Conservation (phyloP, 2,329 filamentous ascomycete genomes). For the Mollisia scopiformis region DNA sequence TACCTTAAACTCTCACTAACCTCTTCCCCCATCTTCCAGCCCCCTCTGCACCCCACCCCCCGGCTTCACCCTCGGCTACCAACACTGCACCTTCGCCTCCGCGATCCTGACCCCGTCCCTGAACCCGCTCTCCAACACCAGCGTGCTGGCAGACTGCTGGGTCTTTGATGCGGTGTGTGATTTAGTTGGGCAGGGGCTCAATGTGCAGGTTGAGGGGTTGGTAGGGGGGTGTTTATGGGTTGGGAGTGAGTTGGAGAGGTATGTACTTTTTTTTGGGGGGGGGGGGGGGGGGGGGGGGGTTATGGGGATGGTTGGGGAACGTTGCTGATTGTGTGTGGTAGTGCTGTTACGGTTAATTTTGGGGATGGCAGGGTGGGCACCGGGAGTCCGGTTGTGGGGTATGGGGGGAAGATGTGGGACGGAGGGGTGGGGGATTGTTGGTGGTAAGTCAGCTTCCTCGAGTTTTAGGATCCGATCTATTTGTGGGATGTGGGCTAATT, state of each 20-base stretch:
- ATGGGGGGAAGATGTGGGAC: background rate
- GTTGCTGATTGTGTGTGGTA: too few species aligned
- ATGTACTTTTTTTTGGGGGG: too few species aligned
- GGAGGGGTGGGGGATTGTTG: background rate
- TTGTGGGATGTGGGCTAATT: too few species aligned
- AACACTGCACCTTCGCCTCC: background rate
- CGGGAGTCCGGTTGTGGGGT: background rate
- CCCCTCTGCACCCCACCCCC: background rate
- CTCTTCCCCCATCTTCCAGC: too few species aligned
- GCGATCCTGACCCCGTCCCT: background rate
- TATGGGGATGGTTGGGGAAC: too few species aligned
- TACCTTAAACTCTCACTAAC: too few species aligned
- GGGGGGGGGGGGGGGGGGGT: too few species aligned
- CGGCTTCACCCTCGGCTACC: slow-evolving; percentile 4
- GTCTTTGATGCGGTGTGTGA: background rate
- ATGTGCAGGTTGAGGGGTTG: background rate
- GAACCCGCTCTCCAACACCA: background rate
- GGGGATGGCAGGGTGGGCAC: background rate
- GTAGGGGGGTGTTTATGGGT: background rate
- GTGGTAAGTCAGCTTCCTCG: too few species aligned
- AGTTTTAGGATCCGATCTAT: too few species aligned
- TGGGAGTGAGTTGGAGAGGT: too few species aligned
- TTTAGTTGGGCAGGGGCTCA: background rate
- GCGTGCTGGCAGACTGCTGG: background rate
- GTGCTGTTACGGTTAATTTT: background rate